phyloP scores from a whole-genome alignment of 1,284 basidiomycete species.

The Trametes sp. region DNA sequence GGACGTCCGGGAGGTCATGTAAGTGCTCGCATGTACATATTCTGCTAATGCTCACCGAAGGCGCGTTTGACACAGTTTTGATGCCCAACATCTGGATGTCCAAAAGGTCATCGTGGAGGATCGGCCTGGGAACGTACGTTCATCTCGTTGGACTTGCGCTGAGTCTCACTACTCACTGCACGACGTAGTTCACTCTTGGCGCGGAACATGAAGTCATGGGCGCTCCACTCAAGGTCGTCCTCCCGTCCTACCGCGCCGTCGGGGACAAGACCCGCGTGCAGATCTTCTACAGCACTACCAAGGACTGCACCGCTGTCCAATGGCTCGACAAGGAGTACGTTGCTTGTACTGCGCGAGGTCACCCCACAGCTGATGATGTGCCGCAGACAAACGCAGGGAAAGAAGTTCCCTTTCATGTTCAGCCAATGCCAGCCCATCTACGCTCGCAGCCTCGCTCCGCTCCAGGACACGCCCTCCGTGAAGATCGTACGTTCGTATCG shows the following conservation, averaged over 20 bases:
- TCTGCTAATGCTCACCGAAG: neutral
- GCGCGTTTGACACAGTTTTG: slow-evolving; percentile 60
- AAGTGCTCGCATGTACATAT: slow-evolving; percentile 12
- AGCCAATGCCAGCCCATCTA: slow-evolving; percentile 96
- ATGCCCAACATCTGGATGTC: slow-evolving; percentile 81
- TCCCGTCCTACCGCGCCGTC: slow-evolving; percentile 51
- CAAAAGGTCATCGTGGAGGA: slow-evolving; percentile 64
- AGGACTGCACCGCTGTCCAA: slow-evolving; percentile 86
- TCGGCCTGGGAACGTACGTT: slow-evolving; percentile 54
- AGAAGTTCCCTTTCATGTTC: slow-evolving; percentile 89
- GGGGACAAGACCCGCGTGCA: slow-evolving; percentile 62
- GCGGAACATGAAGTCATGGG: slow-evolving; percentile 75
- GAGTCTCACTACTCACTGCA: no score
- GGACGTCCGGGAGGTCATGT: slow-evolving; percentile 73
- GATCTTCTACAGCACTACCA: slow-evolving; percentile 79
- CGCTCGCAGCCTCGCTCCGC: slow-evolving; percentile 79
- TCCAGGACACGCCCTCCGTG: slow-evolving; percentile 83
- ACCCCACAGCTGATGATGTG: neutral
- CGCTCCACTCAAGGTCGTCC: slow-evolving; percentile 63
- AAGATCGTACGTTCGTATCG: slow-evolving; percentile 63
- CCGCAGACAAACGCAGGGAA: slow-evolving; percentile 88
- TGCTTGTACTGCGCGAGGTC: no score
- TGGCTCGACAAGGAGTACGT: slow-evolving; percentile 88
- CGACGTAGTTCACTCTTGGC: slow-evolving; percentile 62
- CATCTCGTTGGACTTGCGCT: neutral